Evolutionary conservation across 2,329 filamentous ascomycete species (phyloP), one percentile per base, ranked within the genome.

Genomic region (Penicillium sp.): DNA sequence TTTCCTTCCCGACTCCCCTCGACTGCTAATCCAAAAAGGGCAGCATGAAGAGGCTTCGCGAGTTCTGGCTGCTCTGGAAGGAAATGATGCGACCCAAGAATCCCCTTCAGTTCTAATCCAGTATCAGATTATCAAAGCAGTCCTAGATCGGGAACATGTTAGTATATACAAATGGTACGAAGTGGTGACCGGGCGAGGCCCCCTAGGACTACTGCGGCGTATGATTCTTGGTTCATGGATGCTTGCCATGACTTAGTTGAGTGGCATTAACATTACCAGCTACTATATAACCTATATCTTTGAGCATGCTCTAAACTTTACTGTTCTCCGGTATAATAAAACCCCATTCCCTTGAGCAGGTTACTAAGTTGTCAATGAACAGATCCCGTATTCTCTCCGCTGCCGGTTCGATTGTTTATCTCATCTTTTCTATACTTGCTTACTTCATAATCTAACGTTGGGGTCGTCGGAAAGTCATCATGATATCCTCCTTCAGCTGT

Each of bases 401-500:
- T 5, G 33, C 33, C 14, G 33, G 33, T 14, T 38, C 33, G 20
- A 65, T 66, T 30, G 73, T 74, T 70, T 75, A 73, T 63, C 67
- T 74, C 57, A 63, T 74, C 47, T 75, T 75, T 6, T 72, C 69
- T 2, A 66, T 78, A 30, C 66, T 77, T 16, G 76, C 79, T 1
- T 77, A 77, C 1, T 74, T 81, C 61, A 72, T 74, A 61, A 69
- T 77, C 28, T 76, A 79, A 59, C 68, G 66, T 20, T 68, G 78
- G 38, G 77, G 71, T 18, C 66, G 71, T 42, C 65, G 68, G n/a
- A 64, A 65, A 42, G 68, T 71, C 18, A 74, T 74, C 71, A 68
- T 74, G 59, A 69, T 64, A 63, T 71, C 70, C 21, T 67, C 61
- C 3, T 63, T 69, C 43, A 69, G 69, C 0, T 62, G 71, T 2